Evolutionary conservation across 208 protist genomes (phyloP).

Genomic region (Porcisia hertigi): DNA sequence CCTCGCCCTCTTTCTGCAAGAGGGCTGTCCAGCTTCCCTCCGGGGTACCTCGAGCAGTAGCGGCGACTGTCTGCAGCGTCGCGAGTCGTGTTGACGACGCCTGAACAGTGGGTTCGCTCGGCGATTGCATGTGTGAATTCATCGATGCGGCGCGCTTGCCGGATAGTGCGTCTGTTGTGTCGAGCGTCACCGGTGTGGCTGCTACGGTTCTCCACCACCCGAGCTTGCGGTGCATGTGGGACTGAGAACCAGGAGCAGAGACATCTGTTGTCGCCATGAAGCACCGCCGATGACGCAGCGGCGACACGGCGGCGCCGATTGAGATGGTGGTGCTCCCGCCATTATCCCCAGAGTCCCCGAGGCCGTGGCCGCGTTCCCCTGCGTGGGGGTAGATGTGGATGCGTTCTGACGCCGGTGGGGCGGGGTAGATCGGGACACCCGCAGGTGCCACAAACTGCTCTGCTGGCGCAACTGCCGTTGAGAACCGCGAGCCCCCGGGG

Average conservation of each 20-base stretch:
- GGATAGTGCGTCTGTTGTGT: too few relatives aligned
- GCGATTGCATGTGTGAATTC: background rate
- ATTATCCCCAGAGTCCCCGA: background rate
- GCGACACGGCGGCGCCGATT: background rate
- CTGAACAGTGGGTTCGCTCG: background rate
- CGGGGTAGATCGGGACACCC: background rate
- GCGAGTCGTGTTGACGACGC: background rate
- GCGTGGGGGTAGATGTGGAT: slow-evolving; percentile 6
- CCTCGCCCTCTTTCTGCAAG: slow-evolving; percentile 1
- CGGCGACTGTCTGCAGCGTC: background rate
- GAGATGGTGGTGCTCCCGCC: background rate
- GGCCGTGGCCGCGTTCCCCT: background rate
- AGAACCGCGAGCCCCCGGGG: background rate
- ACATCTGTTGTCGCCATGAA: background rate
- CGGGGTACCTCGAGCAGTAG: background rate
- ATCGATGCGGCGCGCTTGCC: background rate
- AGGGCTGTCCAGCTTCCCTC: background rate
- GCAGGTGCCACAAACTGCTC: background rate
- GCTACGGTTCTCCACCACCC: background rate
- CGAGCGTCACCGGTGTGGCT: background rate
- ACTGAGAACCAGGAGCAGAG: background rate
- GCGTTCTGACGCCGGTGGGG: slow-evolving; percentile 8
- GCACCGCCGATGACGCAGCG: background rate
- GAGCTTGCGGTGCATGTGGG: background rate
- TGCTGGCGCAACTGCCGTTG: background rate